Conservation (phyloP, 1,284 basidiomycete species). For the Singerocomus inundabilis region DNA sequence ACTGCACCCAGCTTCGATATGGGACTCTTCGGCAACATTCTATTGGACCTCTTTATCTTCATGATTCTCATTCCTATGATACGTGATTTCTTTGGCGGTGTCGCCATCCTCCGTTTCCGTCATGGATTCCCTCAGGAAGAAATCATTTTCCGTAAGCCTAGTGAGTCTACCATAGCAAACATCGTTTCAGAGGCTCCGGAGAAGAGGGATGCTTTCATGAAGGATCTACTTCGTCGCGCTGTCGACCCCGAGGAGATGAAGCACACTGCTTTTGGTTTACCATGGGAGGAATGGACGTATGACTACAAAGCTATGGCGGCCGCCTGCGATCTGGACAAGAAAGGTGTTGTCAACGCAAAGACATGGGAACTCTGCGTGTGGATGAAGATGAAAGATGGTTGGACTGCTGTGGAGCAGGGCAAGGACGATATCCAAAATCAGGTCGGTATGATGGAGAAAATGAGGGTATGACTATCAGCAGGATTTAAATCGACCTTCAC, state of each 20-base stretch:
- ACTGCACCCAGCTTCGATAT: conserved; percentile 17
- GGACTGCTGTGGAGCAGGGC: conserved; percentile 31
- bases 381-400: conserved; percentile 32
- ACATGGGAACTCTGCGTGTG: conserved; percentile 34
- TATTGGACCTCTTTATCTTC: conserved; percentile 29
- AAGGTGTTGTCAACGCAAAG: conserved; percentile 17
- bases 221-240: conserved; percentile 28
- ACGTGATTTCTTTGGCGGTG: conserved; percentile 21
- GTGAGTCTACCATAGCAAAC: conserved; percentile 26
- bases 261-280: conserved; percentile 23
- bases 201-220: conserved; percentile 28
- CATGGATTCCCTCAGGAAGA: conserved; percentile 31
- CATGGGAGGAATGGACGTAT: conserved; percentile 35
- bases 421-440: conserved; percentile 19
- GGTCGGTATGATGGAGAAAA: conserved; percentile 31
- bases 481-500: neutral
- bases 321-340: conserved; percentile 22
- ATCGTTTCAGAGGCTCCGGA: conserved; percentile 27
- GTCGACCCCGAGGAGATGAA: conserved; percentile 34
- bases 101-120: conserved; percentile 22
- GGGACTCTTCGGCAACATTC: conserved; percentile 26
- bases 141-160: conserved; percentile 34
- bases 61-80: conserved; percentile 25
- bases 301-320: conserved; percentile 32
- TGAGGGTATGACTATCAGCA: conserved; percentile 21